Conservation (phyloP, 2,329 filamentous ascomycete species). For the Stachybotrys echinatus region DNA sequence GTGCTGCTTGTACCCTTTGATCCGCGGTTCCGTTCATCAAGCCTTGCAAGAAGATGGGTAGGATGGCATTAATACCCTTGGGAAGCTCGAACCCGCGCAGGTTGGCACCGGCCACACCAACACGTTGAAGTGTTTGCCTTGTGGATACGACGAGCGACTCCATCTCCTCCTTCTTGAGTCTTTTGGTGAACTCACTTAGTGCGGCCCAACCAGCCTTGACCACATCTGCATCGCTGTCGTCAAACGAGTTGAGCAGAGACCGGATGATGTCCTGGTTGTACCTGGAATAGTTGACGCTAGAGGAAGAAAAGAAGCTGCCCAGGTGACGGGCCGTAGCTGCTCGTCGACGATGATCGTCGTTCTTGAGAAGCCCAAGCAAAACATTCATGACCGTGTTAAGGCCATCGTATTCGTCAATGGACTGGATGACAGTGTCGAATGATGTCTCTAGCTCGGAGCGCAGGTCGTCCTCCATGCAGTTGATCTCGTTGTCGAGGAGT, state of each 20-base stretch:
- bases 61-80: slow-evolving; percentile 93
- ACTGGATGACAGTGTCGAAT: slow-evolving; percentile 85
- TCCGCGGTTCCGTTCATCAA: slow-evolving; percentile 94
- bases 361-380: slow-evolving; percentile 79
- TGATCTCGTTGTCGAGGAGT: slow-evolving; percentile 87
- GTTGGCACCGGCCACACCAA: slow-evolving; percentile 80
- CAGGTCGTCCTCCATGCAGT: slow-evolving; percentile 68
- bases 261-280: slow-evolving; percentile 96
- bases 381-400: slow-evolving; percentile 95
- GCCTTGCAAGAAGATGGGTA: slow-evolving; percentile 96
- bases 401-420: slow-evolving; percentile 93
- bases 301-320: slow-evolving; percentile 76
- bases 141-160: slow-evolving; percentile 85
- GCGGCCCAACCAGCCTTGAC: slow-evolving; percentile 88
- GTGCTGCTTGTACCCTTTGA: slow-evolving; percentile 83
- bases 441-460: slow-evolving; percentile 68
- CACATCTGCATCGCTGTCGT: slow-evolving; percentile 76
- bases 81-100: slow-evolving; percentile 85
- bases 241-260: slow-evolving; percentile 84
- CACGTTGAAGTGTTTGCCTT: slow-evolving; percentile 76
- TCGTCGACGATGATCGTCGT: slow-evolving; percentile 84
- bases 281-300: slow-evolving; percentile 83
- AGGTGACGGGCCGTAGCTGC: slow-evolving; percentile 74
- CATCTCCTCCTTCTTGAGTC: slow-evolving; percentile 95
- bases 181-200: slow-evolving; percentile 80